Conservation (phyloP, 1,139 yeast species). For the Yamadazyma pseudoaaseri region DNA sequence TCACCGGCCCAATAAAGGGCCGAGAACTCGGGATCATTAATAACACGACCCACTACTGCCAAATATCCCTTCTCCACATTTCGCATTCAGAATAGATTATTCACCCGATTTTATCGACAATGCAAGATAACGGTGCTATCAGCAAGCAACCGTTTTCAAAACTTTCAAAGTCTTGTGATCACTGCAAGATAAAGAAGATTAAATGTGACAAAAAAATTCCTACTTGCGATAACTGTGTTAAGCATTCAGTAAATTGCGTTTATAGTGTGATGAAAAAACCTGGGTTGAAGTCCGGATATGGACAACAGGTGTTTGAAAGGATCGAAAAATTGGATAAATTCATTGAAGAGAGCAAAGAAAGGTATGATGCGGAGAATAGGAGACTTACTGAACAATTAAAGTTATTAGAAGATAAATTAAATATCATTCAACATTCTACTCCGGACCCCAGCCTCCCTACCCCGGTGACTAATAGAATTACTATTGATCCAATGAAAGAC, state of each 20-base stretch:
- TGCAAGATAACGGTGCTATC: too few relatives aligned
- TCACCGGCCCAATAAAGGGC: too few relatives aligned
- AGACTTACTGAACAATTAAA: constrained; percentile 8
- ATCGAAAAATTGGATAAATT: constrained; percentile 15
- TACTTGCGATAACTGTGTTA: constrained; percentile 29
- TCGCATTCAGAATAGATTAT: too few relatives aligned
- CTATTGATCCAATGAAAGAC: neutral
- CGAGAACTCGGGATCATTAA: too few relatives aligned
- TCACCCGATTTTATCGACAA: too few relatives aligned
- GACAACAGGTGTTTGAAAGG: constrained; percentile 23
- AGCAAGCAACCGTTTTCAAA: too few relatives aligned
- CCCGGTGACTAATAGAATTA: neutral
- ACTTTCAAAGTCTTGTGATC: too few relatives aligned
- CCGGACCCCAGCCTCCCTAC: too few relatives aligned
- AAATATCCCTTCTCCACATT: too few relatives aligned
- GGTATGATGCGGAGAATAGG: constrained; percentile 9
- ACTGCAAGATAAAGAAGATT: too few relatives aligned
- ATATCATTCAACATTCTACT: constrained; percentile 6
- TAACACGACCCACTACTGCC: too few relatives aligned
- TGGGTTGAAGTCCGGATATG: constrained; percentile 29
- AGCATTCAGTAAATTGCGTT: constrained; percentile 23
- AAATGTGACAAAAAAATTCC: constrained; percentile 36
- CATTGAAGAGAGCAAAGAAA: constrained; percentile 10
- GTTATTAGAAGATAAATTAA: constrained; percentile 12
- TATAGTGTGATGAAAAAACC: constrained; percentile 30